Base-by-base conservation (phyloP, 1,284 basidiomycete species). In the Ceratobasidium theobromae region DNA sequence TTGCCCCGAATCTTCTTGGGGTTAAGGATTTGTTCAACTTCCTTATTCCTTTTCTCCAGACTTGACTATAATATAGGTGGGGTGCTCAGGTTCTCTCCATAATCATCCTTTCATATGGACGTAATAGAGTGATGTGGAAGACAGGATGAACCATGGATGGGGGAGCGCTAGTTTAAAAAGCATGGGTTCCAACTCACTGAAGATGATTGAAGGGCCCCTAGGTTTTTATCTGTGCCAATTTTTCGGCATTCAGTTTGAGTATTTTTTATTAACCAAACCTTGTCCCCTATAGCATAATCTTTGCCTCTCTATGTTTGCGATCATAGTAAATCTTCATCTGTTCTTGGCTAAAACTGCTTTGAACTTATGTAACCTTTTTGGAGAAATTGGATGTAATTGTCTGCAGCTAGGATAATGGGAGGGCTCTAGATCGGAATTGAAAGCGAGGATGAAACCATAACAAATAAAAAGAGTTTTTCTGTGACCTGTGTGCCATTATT, bases 151-250 rank as follows among this genome's bases (percentile, higher is more conserved):
- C 72, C 69, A 74, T 62, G 6, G 69, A 32, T 3, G 18, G 1
- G 80, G 77, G 16, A 81, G 72, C 49, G 75, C 49, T 14, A 79
- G 70, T 43, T 68, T 33, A n/a, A 67, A 75, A 79, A 1, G 73
- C 70, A 6, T 69, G 48, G 0, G 65, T 41, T n/a, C 73, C 70
- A 11, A 78, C 53, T 18, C 71, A 70, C 33, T 73, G 41, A 0
- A n/a, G n/a, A 58, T 49, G 28, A 81, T 6, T 62, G 60, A 70
- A 74, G 81, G 0, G 78, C 80, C 27, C 79, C 78, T 16, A 74
- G 53, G 9, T 69, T 57, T 58, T 72, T 73, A 23, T n/a, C n/a
- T 73, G 65, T 21, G 72, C 73, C 2, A 79, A 70, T 66, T 79
- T 79, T 69, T 2, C 76, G 75, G 1, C 73, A 58, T 0, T 69